A percentile compares a stretch with the other conserved stretches of the same genome.
Evolutionary conservation across 2,329 filamentous ascomycete genomes (phyloP).

Genomic region (Calonectria pseudoturangicola): DNA sequence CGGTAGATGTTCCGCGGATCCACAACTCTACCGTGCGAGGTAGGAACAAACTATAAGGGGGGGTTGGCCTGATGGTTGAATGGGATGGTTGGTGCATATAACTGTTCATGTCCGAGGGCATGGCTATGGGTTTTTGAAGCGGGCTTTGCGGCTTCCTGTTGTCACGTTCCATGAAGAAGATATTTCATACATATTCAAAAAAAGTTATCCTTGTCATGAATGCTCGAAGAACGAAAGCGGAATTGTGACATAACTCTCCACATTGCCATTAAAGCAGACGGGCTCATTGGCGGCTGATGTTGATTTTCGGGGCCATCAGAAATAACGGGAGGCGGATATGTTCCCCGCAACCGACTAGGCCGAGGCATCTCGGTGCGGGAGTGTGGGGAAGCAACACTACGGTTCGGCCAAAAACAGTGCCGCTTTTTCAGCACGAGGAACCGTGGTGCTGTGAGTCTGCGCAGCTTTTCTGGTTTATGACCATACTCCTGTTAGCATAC

Average conservation of each 20-base stretch:
- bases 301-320: background rate
- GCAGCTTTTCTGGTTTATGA: background rate
- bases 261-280: background rate
- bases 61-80: background rate
- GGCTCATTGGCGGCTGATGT: background rate
- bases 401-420: background rate
- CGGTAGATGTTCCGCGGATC: slow-evolving; percentile 38
- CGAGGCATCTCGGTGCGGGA: slow-evolving; percentile 50
- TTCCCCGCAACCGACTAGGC: slow-evolving; percentile 42
- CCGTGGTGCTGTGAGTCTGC: background rate
- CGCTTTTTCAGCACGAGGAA: slow-evolving; percentile 1
- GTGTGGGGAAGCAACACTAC: slow-evolving; percentile 46
- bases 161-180: slow-evolving; percentile 10
- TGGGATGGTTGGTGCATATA: slow-evolving; percentile 11
- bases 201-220: background rate
- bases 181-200: slow-evolving; percentile 6
- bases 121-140: slow-evolving; percentile 28
- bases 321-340: background rate
- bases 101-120: slow-evolving; percentile 1
- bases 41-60: background rate
- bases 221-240: background rate
- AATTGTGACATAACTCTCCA: background rate
- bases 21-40: background rate
- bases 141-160: slow-evolving; percentile 17
- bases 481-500: no score